Evolutionary conservation across 345 rosid species (phyloP).

Genomic region (Hypericum androsaemum): DNA sequence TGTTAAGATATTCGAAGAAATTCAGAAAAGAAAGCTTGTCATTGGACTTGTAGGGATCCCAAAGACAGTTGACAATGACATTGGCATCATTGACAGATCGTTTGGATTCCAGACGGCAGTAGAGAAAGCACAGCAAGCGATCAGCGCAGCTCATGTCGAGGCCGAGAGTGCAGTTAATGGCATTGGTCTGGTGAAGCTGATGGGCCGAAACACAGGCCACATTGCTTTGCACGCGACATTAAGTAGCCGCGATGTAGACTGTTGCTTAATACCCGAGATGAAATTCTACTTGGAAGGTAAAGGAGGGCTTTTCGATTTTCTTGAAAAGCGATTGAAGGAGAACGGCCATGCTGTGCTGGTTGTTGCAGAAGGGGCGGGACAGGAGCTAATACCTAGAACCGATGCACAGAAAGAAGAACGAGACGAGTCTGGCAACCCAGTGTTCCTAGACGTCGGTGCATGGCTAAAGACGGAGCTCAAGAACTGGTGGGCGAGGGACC

Average conservation of each 20-base stretch:
- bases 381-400: slow-evolving; percentile 64
- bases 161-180: slow-evolving; percentile 94
- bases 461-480: slow-evolving; percentile 74
- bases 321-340: slow-evolving; percentile 37
- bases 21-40: slow-evolving; percentile 34
- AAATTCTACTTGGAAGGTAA: slow-evolving; percentile 59
- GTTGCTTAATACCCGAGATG: slow-evolving; percentile 74
- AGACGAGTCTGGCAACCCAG: slow-evolving; percentile 75
- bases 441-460: slow-evolving; percentile 69
- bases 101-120: slow-evolving; percentile 94
- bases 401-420: slow-evolving; percentile 54
- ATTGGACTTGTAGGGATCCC: slow-evolving; percentile 63
- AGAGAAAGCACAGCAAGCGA: slow-evolving; percentile 84
- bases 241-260: slow-evolving; percentile 91
- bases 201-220: slow-evolving; percentile 94
- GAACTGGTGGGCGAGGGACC: slow-evolving; percentile 65
- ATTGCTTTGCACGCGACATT: slow-evolving; percentile 78
- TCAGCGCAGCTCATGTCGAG: slow-evolving; percentile 76
- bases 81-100: slow-evolving; percentile 74
- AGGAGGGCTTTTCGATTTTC: slow-evolving; percentile 72
- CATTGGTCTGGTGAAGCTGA: slow-evolving; percentile 74
- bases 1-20: slow-evolving; percentile 52
- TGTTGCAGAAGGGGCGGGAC: slow-evolving; percentile 91
- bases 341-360: slow-evolving; percentile 74
- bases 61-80: slow-evolving; percentile 80